Base-by-base conservation (phyloP, 1,284 basidiomycete species). In the Melampsora larici-populina region DNA sequence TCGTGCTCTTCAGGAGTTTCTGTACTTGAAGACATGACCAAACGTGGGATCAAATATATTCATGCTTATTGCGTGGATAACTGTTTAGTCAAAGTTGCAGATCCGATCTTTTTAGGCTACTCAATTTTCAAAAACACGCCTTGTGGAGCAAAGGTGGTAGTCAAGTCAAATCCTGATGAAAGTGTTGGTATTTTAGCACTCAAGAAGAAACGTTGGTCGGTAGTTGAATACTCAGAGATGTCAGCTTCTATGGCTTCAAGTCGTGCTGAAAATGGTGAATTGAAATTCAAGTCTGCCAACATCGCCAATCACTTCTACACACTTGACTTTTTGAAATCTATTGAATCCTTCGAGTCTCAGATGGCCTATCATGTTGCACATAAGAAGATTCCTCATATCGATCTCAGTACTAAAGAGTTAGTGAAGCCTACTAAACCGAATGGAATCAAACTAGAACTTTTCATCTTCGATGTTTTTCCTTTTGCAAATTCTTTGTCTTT, bases 291-390 rank as follows among this genome's bases (percentile, higher is more conserved):
- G 79, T 96, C 95, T 2, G 97, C 89, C 71, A 99, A 99, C 87
- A 98, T 99, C 83, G 97, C 88, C 82, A 99, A 98, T 86, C 97
- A 99, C 86, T 97, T 98, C 85, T 99, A 97, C 86, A 96, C 95
- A 63, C 90, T 90, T 63, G 85, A 87, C 26, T 99, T 94, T 87
- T 88, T 99, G 78, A 88, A 91, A 79, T 85, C 86, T 46, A 90
- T 96, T 79, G 90, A 92, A 81, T 86, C 88, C 1, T 95, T 97
- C 84, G 96, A 98, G 85, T 86, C 89, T 63, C 87, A 93, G 80
- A 92, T 99, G 85, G 91, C 94, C 31, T 97, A 92, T 89, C 97
- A 99, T 86, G 94, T 99, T 83, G 97, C 97, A 46, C 89, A 92
- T 82, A 99, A 99, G 86, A 99, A 99, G 88, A 99, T 99, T 81